Evolutionary conservation across 306 rosid species (phyloP).

Genomic region (Ziziphus jujuba): DNA sequence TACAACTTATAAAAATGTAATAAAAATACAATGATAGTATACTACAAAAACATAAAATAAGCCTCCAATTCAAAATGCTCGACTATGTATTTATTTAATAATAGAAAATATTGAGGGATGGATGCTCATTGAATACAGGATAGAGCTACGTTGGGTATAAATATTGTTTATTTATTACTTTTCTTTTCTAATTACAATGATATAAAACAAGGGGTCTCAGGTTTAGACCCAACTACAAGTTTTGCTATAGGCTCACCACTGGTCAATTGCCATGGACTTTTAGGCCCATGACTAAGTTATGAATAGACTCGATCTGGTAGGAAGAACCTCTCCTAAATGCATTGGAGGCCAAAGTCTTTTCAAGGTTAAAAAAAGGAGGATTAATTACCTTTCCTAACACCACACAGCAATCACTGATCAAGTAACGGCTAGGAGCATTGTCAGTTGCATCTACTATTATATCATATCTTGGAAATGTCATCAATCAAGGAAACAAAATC

Average conservation of each 20-base stretch:
- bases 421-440: constrained; percentile 94
- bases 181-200: no score
- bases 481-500: constrained; percentile 40
- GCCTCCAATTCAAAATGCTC: neutral
- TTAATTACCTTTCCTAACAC: constrained; percentile 82
- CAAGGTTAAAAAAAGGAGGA: constrained; percentile 12
- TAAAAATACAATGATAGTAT: no score
- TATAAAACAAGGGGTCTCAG: no score
- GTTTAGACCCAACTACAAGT: no score
- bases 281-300: no score
- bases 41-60: no score
- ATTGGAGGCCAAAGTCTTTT: neutral
- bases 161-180: no score
- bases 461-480: constrained; percentile 63
- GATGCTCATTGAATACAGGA: neutral
- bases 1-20: neutral
- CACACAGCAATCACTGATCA: constrained; percentile 97
- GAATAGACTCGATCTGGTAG: no score
- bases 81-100: neutral
- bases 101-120: neutral
- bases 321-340: no score
- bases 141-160: neutral
- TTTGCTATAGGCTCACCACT: no score
- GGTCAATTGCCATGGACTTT: no score
- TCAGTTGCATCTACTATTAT: constrained; percentile 89